Evolutionary conservation across 1,284 basidiomycete genomes (phyloP).

Genomic region (Rhodotorula sp.): DNA sequence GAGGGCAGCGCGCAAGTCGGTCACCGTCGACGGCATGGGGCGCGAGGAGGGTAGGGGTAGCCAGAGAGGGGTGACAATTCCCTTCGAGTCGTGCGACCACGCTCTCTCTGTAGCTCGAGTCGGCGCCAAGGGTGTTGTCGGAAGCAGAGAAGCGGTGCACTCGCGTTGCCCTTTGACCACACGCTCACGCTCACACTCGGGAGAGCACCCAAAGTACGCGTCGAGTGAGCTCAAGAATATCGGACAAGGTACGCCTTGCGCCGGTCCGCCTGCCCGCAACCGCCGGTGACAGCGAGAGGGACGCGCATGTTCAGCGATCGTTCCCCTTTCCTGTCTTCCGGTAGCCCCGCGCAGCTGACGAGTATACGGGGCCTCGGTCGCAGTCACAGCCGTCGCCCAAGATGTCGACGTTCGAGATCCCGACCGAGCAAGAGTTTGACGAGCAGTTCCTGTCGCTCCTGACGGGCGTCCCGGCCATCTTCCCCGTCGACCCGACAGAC

Average conservation of each 20-base stretch:
- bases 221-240: neutral
- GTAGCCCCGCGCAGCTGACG: neutral
- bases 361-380: no score
- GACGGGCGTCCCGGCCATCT: conserved; percentile 22
- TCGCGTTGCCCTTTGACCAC: no score
- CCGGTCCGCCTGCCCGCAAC: neutral
- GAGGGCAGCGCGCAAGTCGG: conserved; percentile 28
- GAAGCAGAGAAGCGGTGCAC: no score
- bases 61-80: no score
- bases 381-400: neutral
- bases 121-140: neutral
- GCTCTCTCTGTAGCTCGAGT: neutral
- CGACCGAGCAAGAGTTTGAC: conserved; percentile 27
- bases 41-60: no score
- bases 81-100: no score
- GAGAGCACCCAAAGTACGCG: neutral
- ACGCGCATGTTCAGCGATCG: conserved; percentile 13
- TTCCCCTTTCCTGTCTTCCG: neutral
- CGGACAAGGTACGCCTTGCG: neutral
- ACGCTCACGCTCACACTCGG: no score
- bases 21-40: neutral
- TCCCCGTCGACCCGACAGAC: conserved; percentile 20
- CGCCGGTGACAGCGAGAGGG: neutral
- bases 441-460: conserved; percentile 27
- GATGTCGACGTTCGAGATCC: conserved; percentile 10